These are phyloP conservation scores for Podaxis rugospora DNA, from an alignment of 768 basidiomycete genomes.

Conservation along the genomic window DNA sequence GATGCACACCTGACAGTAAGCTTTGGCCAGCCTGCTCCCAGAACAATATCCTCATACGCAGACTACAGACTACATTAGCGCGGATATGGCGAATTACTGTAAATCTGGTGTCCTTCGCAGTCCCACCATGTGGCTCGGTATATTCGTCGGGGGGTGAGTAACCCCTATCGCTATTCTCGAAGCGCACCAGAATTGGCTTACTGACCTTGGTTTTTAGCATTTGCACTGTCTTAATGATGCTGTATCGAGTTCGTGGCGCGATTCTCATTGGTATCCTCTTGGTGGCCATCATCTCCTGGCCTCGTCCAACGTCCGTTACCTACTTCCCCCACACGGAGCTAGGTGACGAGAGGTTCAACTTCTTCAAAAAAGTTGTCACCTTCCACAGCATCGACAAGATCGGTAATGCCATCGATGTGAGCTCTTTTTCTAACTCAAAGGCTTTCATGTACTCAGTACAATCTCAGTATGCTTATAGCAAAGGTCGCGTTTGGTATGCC, in stretches of 20 bases:
- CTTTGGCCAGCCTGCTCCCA: background rate
- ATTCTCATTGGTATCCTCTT: constrained; percentile 81
- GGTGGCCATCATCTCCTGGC: constrained; percentile 86
- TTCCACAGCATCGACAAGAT: constrained; percentile 61
- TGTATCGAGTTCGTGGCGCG: constrained; percentile 81
- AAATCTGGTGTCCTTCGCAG: constrained; percentile 56
- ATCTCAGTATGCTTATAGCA: constrained; percentile 31
- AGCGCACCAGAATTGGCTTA: background rate
- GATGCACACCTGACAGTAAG: constrained; percentile 55
- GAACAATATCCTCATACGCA: background rate
- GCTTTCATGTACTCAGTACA: constrained; percentile 4
- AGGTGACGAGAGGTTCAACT: constrained; percentile 74
- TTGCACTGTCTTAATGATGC: constrained; percentile 73
- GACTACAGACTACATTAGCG: constrained; percentile 36
- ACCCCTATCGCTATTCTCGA: background rate
- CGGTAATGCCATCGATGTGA: constrained; percentile 67
- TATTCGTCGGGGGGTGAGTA: constrained; percentile 75
- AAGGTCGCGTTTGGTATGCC: constrained; percentile 83
- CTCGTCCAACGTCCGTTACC: constrained; percentile 75
- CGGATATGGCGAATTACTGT: constrained; percentile 56
- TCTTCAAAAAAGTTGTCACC: constrained; percentile 80
- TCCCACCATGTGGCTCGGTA: constrained; percentile 86
- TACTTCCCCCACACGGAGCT: constrained; percentile 69
- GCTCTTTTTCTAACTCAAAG: constrained; percentile 16
- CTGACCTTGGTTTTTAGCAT: constrained; percentile 36